Evolutionary conservation across 768 basidiomycete genomes (phyloP).

Genomic region (Strobilomyces dryophilus): DNA sequence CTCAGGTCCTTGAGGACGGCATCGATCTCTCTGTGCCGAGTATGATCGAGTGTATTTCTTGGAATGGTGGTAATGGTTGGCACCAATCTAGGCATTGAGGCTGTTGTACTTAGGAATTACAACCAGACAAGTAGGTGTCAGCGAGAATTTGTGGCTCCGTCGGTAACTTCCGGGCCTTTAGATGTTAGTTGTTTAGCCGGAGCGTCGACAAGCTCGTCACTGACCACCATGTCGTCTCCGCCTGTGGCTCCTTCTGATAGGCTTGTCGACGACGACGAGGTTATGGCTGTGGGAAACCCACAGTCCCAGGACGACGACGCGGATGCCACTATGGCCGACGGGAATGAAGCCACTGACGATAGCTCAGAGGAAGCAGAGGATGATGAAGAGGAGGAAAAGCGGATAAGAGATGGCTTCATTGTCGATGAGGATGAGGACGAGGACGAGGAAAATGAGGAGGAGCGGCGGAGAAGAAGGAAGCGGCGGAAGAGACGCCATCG

Average conservation of each 20-base stretch:
- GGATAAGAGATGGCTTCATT: conserved; percentile 86
- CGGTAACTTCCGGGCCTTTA: conserved; percentile 20
- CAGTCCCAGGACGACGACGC: conserved; percentile 51
- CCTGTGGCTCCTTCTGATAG: conserved; percentile 34
- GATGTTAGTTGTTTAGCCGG: conserved; percentile 1
- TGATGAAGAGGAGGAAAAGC: conserved; percentile 80
- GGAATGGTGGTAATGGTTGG: conserved; percentile 10
- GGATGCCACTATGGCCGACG: conserved; percentile 49
- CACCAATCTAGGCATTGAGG: not conserved
- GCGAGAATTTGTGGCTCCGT: conserved; percentile 22
- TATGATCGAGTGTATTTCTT: conserved; percentile 16
- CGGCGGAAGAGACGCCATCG: conserved; percentile 63
- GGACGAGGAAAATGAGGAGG: conserved; percentile 61
- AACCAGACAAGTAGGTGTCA: too few species aligned
- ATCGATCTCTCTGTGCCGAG: conserved; percentile 44
- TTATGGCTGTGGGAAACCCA: conserved; percentile 63
- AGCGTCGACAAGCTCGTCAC: conserved; percentile 16
- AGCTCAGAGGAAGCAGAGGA: conserved; percentile 90
- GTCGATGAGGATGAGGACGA: conserved; percentile 93
- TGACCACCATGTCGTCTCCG: conserved; percentile 53
- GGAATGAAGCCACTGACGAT: conserved; percentile 54
- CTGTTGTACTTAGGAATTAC: too few species aligned
- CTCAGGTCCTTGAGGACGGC: conserved; percentile 60
- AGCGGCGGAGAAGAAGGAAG: conserved; percentile 55
- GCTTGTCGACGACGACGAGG: conserved; percentile 47